These are phyloP conservation scores for Leucaena leucocephala DNA, from an alignment of 306 rosid species.

Conservation along the genomic window DNA sequence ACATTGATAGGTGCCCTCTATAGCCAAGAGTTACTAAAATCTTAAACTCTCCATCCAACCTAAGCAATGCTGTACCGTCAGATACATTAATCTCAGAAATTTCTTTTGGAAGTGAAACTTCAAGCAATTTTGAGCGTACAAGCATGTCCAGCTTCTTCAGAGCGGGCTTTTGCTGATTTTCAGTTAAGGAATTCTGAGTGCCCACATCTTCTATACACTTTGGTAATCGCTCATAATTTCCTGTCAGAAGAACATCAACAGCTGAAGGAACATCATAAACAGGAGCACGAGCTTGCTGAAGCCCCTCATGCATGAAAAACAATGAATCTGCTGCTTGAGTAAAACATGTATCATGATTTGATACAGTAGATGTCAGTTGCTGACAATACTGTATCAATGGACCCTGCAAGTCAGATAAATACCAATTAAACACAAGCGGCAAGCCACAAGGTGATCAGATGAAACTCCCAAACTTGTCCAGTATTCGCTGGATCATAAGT, in stretches of 20 bases:
- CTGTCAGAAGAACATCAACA: constrained; percentile 80
- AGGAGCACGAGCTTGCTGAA: constrained; percentile 98
- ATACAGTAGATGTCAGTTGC: constrained; percentile 84
- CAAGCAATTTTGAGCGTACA: constrained; percentile 87
- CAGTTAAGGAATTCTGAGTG: constrained; percentile 69
- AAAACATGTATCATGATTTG: constrained; percentile 93
- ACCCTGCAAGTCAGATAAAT: constrained; percentile 57
- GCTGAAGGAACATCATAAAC: constrained; percentile 98
- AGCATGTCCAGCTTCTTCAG: constrained; percentile 86
- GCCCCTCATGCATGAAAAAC: constrained; percentile 99
- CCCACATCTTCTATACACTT: constrained; percentile 90
- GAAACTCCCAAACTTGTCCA: background rate
- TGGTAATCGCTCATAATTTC: constrained; percentile 80
- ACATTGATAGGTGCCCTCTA: constrained; percentile 89
- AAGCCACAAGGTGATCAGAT: background rate
- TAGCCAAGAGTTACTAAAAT: constrained; percentile 92
- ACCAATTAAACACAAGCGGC: background rate
- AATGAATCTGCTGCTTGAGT: constrained; percentile 96
- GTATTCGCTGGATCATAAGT: background rate
- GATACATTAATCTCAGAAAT: constrained; percentile 72
- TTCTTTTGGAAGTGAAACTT: constrained; percentile 79
- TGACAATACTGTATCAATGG: constrained; percentile 94
- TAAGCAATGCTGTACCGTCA: constrained; percentile 79
- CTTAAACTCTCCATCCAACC: constrained; percentile 90
- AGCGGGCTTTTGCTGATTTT: constrained; percentile 86